Base-by-base conservation (phyloP, 345 rosid species). In the Camelina hispida region DNA sequence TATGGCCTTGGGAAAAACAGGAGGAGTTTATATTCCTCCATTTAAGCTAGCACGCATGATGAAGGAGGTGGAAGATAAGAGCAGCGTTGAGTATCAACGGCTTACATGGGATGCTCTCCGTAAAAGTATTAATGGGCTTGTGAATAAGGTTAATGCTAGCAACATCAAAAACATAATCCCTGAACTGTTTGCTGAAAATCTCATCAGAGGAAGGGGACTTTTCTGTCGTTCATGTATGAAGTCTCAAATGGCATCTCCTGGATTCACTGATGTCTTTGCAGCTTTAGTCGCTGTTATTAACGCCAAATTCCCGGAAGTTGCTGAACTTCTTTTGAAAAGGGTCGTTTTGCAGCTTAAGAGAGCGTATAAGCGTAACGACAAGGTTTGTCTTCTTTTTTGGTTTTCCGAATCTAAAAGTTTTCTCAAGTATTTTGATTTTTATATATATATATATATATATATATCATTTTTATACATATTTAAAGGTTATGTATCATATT, bases 171-270 rank as follows among this genome's bases (percentile, higher is more conserved):
- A 91, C 61, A 91, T 94, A 12, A 86, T 91, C 30, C 97, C 91
- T 4, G 96, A 90, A 69, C 84, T 94, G 60, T 91, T 94, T 65
- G 89, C 93, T 0, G 97, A 94, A 81, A 94, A 94, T 79, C 66
- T 94, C 75, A 90, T 94, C 50, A 79, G 97, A 34, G 97, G 97
- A 59, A 85, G 97, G 53, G 99, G 97, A 54, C 91, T 94, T 30
- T 91, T 94, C 71, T 90, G 96, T 68, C 86, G 97, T 20, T 91
- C 96, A 0, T 95, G 97, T 80, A 84, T 92, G 93, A 94, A 95
- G 75, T 94, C 99, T 20, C 99, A 94, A 69, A 90, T 94, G 95
- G 97, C 99, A 16, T 94, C 97, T 62, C 92, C 99, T 1, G 87
- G 88, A 18, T 92, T 90, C 75, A 95, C 99, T 0, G 90, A 91